These are phyloP conservation scores for Conticribra guillardii DNA, from an alignment of 108 stramenopile genomes.

Conservation along the genomic window DNA sequence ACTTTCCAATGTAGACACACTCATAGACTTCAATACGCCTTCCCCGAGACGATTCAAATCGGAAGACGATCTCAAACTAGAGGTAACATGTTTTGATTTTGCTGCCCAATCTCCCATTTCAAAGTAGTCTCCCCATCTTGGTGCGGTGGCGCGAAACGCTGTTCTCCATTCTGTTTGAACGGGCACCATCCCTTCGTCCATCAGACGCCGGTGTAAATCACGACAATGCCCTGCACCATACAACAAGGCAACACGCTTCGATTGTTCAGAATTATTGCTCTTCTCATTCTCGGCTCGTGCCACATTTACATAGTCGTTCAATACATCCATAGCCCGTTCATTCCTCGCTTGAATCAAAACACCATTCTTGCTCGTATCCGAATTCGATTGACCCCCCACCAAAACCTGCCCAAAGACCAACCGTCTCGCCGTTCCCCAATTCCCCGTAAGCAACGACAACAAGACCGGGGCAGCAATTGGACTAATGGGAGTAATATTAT, in stretches of 20 bases:
- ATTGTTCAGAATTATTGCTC: not conserved
- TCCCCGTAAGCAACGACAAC: slow-evolving; percentile 36
- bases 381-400: slow-evolving; percentile 47
- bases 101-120: slow-evolving; percentile 14
- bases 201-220: slow-evolving; percentile 63
- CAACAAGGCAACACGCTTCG: slow-evolving; percentile 50
- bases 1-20: slow-evolving; percentile 37
- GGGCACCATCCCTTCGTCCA: slow-evolving; percentile 54
- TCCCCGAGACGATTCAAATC: slow-evolving; percentile 10
- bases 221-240: slow-evolving; percentile 82
- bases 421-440: slow-evolving; percentile 48
- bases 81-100: slow-evolving; percentile 10
- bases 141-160: slow-evolving; percentile 57
- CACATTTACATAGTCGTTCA: slow-evolving; percentile 42
- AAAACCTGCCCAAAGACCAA: slow-evolving; percentile 77
- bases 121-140: slow-evolving; percentile 37
- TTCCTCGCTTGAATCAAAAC: slow-evolving; percentile 66
- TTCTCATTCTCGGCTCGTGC: too few relatives aligned
- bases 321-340: slow-evolving; percentile 64
- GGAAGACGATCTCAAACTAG: not conserved
- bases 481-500: slow-evolving; percentile 29
- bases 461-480: slow-evolving; percentile 51
- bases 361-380: slow-evolving; percentile 32
- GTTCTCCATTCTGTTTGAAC: slow-evolving; percentile 70
- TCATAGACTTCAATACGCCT: slow-evolving; percentile 29